Percentiles rank a stretch among this genome's conserved stretches.
Evolutionary conservation across 352 stramenopile species (phyloP).

Genomic region (Peronosclerospora sorghi): DNA sequence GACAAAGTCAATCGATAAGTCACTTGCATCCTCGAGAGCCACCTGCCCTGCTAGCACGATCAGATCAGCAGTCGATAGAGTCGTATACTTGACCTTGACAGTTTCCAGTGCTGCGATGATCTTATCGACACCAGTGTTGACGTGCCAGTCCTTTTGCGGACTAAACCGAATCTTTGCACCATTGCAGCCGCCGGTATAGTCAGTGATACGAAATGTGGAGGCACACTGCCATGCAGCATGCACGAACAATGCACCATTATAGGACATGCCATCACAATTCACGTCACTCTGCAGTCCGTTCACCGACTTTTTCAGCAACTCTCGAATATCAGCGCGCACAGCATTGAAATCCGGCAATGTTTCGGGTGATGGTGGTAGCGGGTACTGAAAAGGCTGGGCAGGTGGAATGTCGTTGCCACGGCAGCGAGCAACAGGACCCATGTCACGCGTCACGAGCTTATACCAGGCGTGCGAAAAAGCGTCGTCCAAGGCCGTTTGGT

Average conservation of each 20-base stretch:
- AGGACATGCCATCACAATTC: slow-evolving; percentile 15
- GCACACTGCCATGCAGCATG: slow-evolving; percentile 82
- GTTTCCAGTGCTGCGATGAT: slow-evolving; percentile 67
- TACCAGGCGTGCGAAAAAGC: slow-evolving; percentile 73
- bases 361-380: slow-evolving; percentile 20
- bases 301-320: slow-evolving; percentile 15
- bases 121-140: slow-evolving; percentile 72
- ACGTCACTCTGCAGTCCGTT: slow-evolving; percentile 19
- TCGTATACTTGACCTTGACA: slow-evolving; percentile 81
- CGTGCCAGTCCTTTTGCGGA: slow-evolving; percentile 70
- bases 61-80: slow-evolving; percentile 87
- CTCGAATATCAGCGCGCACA: slow-evolving; percentile 19
- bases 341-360: slow-evolving; percentile 24
- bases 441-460: slow-evolving; percentile 44
- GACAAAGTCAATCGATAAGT: slow-evolving; percentile 19
- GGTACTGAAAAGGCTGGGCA: slow-evolving; percentile 44
- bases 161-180: slow-evolving; percentile 79
- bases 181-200: slow-evolving; percentile 73
- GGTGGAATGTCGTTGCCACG: slow-evolving; percentile 30
- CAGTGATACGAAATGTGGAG: slow-evolving; percentile 77
- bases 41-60: slow-evolving; percentile 78
- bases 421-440: slow-evolving; percentile 39
- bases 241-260: slow-evolving; percentile 41
- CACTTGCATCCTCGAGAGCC: slow-evolving; percentile 15
- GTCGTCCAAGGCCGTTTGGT: slow-evolving; percentile 44